Base-by-base conservation (phyloP, 768 basidiomycete genomes). In the Lenzites betulinus region DNA sequence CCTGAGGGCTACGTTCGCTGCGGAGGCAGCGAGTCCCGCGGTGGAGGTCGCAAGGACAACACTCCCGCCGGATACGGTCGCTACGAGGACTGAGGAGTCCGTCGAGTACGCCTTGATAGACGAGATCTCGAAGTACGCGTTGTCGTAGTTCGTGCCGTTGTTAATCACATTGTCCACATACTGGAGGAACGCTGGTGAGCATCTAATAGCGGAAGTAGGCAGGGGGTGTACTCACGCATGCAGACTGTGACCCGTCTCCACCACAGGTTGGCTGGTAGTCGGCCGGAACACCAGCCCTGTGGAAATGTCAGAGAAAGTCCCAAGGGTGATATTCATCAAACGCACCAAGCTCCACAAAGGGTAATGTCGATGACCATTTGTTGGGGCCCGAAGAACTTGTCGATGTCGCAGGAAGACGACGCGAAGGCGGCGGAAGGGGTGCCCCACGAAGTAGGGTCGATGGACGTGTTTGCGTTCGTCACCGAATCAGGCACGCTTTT, bases 81-180 rank as follows among this genome's bases (percentile, higher is more conserved):
- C 52, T 33, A 50, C 33, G 30, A 63, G 30, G 41, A 35, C 44
- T 0, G 52, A 49, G 11, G 55, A 30, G 36, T 54, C 41, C 9
- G 62, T 54, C 12, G 62, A 54, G 54, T 85, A 87, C 4, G 83
- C 81, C 15, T 83, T 81, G 54, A 90, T 71, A 62, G 81, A 83
- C 44, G 77, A 76, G 68, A 89, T 76, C 70, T 88, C 86, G 63
- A 87, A 89, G 70, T 81, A 86, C 1, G 83, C 82, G n/a, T 73
- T 62, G 63, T 78, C 77, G 71, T 75, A 83, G 51, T 76, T 73
- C 16, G 77, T 71, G 48, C 77, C 74, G 47, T 78, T 73, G 46
- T 81, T 79, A 36, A 79, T 76, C 15, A 85, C 83, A 65, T 79
- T 80, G 62, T 79, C 77, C 44, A 80, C 74, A 69, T 85, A 83